Percentiles rank a stretch among this genome's conserved stretches.
These are phyloP conservation scores for Eutrema heterophyllum DNA, from an alignment of 345 rosid species.

Conservation along the genomic window DNA sequence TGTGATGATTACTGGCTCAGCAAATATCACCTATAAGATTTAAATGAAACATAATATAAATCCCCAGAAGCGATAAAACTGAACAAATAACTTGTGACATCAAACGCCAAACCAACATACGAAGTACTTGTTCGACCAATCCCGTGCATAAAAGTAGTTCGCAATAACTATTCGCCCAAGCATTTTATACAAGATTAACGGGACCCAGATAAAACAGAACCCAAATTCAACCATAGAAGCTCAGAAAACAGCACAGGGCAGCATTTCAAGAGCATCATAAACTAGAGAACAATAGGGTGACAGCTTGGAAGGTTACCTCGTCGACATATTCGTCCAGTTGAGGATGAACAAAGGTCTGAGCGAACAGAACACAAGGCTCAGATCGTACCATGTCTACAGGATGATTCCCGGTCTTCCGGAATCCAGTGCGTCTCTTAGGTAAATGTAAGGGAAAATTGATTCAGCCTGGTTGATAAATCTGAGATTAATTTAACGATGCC, in stretches of 20 bases:
- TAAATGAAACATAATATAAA: background rate
- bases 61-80: background rate
- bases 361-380: conserved; percentile 85
- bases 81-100: background rate
- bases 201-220: conserved; percentile 5
- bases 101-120: background rate
- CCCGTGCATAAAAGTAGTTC: background rate
- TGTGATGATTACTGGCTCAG: conserved; percentile 85
- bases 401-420: background rate
- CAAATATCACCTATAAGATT: conserved; percentile 66
- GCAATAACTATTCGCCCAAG: background rate
- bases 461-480: conserved; percentile 15
- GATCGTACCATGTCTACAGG: conserved; percentile 67
- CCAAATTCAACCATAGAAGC: background rate
- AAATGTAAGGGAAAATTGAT: background rate
- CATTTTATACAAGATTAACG: background rate
- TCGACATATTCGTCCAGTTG: conserved; percentile 96
- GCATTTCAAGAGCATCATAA: background rate
- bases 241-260: background rate
- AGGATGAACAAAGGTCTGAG: conserved; percentile 92
- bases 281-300: background rate
- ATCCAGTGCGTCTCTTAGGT: conserved; percentile 5
- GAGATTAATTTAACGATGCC: background rate
- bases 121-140: background rate
- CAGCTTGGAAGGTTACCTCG: conserved; percentile 49